Percentiles rank a stretch among this genome's conserved stretches.
Evolutionary conservation across 495 filamentous ascomycete genomes (phyloP).

Genomic region (Podospora fimiseda): DNA sequence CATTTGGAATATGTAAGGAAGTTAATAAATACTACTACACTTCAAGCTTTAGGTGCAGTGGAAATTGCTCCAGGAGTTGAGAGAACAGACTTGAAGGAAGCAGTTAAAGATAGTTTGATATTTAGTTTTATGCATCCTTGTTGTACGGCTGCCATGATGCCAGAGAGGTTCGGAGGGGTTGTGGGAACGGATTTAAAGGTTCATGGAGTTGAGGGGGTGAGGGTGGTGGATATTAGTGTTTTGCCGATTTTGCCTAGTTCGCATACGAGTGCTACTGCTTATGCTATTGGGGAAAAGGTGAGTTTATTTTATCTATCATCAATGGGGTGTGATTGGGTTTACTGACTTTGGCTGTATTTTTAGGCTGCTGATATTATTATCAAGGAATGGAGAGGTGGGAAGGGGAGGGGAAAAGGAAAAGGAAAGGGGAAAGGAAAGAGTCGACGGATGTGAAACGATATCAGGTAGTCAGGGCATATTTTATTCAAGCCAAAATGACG

Average conservation of each 20-base stretch:
- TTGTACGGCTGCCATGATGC: constrained; percentile 51
- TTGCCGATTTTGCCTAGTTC: constrained; percentile 43
- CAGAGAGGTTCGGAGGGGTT: constrained; percentile 43
- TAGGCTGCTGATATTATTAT: constrained; percentile 48
- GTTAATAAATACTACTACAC: constrained; percentile 13
- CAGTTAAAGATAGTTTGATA: constrained; percentile 2
- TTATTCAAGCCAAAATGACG: too few species aligned
- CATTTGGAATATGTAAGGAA: constrained; percentile 18
- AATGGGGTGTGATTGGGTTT: background rate
- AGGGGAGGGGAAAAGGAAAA: background rate
- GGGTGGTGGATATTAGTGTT: constrained; percentile 20
- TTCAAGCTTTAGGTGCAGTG: constrained; percentile 12
- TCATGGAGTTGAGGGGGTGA: constrained; percentile 27
- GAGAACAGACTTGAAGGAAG: constrained; percentile 6
- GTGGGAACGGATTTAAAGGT: constrained; percentile 34
- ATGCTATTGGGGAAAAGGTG: constrained; percentile 14
- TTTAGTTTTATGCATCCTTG: constrained; percentile 19
- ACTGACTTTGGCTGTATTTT: too few species aligned
- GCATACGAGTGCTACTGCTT: constrained; percentile 10
- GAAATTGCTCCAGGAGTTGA: constrained; percentile 8
- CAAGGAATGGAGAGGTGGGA: constrained; percentile 28
- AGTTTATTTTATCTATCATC: background rate
- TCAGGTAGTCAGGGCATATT: too few species aligned
- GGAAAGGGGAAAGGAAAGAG: background rate
- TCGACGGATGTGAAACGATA: too few species aligned